A percentile compares a stretch with the other conserved stretches of the same genome.
Conservation (phyloP, 2,329 filamentous ascomycete genomes). For the Ceratocystis albifundus region DNA sequence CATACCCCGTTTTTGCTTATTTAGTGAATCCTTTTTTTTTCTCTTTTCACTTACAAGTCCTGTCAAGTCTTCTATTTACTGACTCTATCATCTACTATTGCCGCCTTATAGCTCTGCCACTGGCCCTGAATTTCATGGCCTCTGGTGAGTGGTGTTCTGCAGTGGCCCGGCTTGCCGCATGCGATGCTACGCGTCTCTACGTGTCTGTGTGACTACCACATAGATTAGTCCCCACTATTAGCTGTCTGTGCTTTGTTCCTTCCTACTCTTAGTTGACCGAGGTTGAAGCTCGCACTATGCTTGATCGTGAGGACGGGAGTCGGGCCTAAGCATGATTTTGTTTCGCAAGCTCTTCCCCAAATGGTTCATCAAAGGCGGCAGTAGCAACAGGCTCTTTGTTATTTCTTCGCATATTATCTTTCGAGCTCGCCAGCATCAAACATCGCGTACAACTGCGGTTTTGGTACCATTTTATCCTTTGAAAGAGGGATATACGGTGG, state of each 20-base stretch:
- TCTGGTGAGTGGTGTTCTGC: constrained; percentile 61
- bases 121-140: constrained; percentile 82
- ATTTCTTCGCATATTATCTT: background rate
- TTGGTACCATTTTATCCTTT: background rate
- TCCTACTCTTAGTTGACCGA: constrained; percentile 19
- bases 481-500: background rate
- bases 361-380: constrained; percentile 49
- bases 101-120: constrained; percentile 51
- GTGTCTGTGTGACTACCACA: constrained; percentile 9
- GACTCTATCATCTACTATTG: background rate
- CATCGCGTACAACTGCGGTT: background rate
- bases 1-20: constrained; percentile 20
- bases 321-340: constrained; percentile 18
- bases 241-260: background rate
- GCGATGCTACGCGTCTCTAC: background rate
- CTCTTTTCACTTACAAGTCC: background rate
- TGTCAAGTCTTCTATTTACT: background rate
- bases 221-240: no score
- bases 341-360: constrained; percentile 28
- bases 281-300: background rate
- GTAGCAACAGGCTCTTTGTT: constrained; percentile 39
- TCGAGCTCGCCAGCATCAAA: background rate
- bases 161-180: constrained; percentile 24
- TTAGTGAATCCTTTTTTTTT: constrained; percentile 24
- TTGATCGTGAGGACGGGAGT: background rate